Conservation (phyloP, 2,329 filamentous ascomycete species). For the Botrytis sinoallii region DNA sequence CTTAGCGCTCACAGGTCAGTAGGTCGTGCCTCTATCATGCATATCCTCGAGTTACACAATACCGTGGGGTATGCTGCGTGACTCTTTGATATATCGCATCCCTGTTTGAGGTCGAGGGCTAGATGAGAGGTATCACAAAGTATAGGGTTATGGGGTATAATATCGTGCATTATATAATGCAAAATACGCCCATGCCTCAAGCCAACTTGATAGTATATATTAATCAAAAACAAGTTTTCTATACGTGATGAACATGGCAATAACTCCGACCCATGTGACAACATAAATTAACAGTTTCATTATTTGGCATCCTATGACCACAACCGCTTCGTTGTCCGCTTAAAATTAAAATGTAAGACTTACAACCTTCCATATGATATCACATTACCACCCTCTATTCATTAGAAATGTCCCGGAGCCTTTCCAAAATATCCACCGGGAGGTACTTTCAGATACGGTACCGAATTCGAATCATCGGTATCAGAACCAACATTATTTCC, state of each 20-base stretch:
- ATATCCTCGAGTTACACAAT: not conserved
- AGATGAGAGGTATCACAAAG: not conserved
- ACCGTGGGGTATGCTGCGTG: not conserved
- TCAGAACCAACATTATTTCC: conserved; percentile 28
- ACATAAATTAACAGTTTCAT: not conserved
- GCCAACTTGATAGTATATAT: not conserved
- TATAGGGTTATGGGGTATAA: not conserved
- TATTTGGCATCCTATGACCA: not conserved
- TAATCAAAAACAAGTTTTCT: not conserved
- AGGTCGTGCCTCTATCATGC: not conserved
- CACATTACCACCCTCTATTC: not conserved
- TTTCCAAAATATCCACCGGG: not conserved
- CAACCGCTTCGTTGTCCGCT: not conserved
- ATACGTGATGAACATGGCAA: not conserved
- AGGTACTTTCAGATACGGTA: conserved; percentile 10
- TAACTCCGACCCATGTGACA: not conserved
- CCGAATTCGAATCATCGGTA: not conserved
- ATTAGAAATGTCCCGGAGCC: not conserved
- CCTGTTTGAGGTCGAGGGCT: not conserved
- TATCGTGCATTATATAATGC: not conserved
- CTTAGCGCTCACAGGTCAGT: too few relatives aligned
- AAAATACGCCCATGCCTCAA: not conserved
- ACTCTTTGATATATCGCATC: not conserved
- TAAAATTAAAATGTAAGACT: not conserved
- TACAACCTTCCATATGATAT: not conserved